A percentile compares a stretch with the other conserved stretches of the same genome.
These are phyloP conservation scores for Tephrocybe sp. DNA, from an alignment of 768 basidiomycete species.

Conservation along the genomic window DNA sequence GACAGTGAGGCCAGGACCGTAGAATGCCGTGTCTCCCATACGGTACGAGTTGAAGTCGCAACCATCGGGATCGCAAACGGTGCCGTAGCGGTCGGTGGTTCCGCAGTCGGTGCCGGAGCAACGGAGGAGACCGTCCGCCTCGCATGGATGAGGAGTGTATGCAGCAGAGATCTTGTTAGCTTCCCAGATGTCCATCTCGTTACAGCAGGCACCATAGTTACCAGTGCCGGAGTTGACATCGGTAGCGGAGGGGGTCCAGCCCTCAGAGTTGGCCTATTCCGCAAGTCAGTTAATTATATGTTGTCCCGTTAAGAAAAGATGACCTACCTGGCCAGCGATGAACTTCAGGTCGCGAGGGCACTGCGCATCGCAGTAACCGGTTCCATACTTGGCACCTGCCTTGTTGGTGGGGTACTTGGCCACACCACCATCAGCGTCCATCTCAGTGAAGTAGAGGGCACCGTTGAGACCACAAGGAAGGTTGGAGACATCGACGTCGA, in stretches of 20 bases:
- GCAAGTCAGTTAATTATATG: neutral
- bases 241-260: constrained; percentile 38
- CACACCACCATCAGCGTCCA: too few relatives aligned
- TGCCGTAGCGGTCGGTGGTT: constrained; percentile 34
- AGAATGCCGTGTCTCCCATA: constrained; percentile 47
- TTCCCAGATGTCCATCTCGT: constrained; percentile 63
- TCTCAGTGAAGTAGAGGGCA: too few relatives aligned
- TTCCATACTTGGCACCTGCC: too few relatives aligned
- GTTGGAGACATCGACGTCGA: constrained; percentile 4
- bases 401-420: constrained; percentile 8
- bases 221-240: too few relatives aligned
- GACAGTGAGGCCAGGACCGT: constrained; percentile 46
- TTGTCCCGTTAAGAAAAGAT: neutral
- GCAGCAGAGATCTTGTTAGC: constrained; percentile 52
- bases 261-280: constrained; percentile 44
- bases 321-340: constrained; percentile 6
- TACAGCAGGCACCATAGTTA: constrained; percentile 50
- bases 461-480: too few relatives aligned
- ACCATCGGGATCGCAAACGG: too few relatives aligned
- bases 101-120: constrained; percentile 44
- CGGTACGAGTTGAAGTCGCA: constrained; percentile 66
- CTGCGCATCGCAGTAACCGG: constrained; percentile 8
- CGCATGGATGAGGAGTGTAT: constrained; percentile 54
- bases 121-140: constrained; percentile 33
- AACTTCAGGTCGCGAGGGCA: constrained; percentile 8